These are phyloP conservation scores for Amborella trichopoda DNA, from an alignment of 164 flowering plant genomes.

Conservation along the genomic window DNA sequence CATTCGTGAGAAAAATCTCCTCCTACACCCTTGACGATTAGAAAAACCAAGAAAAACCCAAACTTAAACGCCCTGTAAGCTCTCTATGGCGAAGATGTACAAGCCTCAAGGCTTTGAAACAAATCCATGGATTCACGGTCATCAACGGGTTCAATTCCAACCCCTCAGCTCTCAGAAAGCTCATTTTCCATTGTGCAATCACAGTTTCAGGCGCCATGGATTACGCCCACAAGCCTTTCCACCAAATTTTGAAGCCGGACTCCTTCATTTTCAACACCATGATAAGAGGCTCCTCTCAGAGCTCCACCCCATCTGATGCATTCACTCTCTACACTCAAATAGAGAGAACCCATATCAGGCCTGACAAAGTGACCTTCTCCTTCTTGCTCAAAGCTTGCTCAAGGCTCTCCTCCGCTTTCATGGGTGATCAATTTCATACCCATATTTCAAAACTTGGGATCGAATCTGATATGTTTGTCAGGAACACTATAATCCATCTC, in stretches of 20 bases:
- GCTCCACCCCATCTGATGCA: slow-evolving; percentile 30
- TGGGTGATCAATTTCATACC: slow-evolving; percentile 44
- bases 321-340: slow-evolving; percentile 36
- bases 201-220: slow-evolving; percentile 25
- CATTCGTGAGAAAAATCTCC: no score
- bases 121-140: slow-evolving; percentile 46
- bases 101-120: slow-evolving; percentile 33
- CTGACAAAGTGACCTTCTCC: slow-evolving; percentile 56
- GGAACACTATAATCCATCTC: slow-evolving; percentile 55
- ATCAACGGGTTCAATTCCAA: slow-evolving; percentile 46
- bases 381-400: slow-evolving; percentile 71
- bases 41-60: no score
- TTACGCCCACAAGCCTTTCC: slow-evolving; percentile 59
- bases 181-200: slow-evolving; percentile 34
- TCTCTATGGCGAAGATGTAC: slow-evolving; percentile 47
- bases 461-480: slow-evolving; percentile 31
- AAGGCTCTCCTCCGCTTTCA: slow-evolving; percentile 36
- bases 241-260: slow-evolving; percentile 48
- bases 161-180: slow-evolving; percentile 35
- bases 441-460: slow-evolving; percentile 45
- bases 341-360: slow-evolving; percentile 24
- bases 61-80: no score
- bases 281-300: slow-evolving; percentile 61
- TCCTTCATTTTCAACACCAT: slow-evolving; percentile 66
- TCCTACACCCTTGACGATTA: no score